phyloP scores from a whole-genome alignment of 257 asterid species.

The Agastache rugosa region DNA sequence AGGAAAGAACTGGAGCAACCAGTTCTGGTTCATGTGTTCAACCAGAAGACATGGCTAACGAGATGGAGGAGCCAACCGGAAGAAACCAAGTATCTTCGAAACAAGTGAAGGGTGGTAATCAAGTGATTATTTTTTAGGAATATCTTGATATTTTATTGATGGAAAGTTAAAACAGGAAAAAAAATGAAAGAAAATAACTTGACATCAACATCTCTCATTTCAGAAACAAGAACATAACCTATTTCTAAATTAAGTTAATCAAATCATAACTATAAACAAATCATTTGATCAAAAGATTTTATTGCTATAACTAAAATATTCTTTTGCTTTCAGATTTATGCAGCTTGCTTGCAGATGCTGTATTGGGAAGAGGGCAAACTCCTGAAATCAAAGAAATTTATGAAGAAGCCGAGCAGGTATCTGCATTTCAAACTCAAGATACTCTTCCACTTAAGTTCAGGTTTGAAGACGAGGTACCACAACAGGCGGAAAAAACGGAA shows the following conservation, averaged over 20 bases:
- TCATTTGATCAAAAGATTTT: not conserved
- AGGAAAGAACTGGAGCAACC: not conserved
- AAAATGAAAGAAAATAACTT: not conserved
- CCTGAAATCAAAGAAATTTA: conserved; percentile 26
- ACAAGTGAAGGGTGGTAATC: not conserved
- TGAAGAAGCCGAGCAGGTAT: conserved; percentile 26
- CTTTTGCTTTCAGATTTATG: conserved; percentile 26
- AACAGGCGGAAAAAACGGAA: conserved; percentile 46
- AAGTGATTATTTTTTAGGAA: not conserved
- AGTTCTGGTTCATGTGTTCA: not conserved
- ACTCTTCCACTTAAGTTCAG: conserved; percentile 49
- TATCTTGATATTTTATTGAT: not conserved
- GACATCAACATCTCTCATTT: not conserved
- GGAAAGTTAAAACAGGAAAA: not conserved
- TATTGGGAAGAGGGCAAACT: conserved; percentile 28
- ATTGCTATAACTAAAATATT: not conserved
- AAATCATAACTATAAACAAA: not conserved
- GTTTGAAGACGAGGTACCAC: conserved; percentile 52
- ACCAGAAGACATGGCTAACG: not conserved
- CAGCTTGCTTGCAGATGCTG: conserved; percentile 41
- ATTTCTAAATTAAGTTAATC: not conserved
- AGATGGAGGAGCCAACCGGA: conserved; percentile 8
- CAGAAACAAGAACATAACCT: not conserved
- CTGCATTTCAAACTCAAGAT: conserved; percentile 5
- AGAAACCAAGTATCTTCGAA: conserved; percentile 15